phyloP scores from a whole-genome alignment of 2,329 filamentous ascomycete species.

The Fusarium sp. region DNA sequence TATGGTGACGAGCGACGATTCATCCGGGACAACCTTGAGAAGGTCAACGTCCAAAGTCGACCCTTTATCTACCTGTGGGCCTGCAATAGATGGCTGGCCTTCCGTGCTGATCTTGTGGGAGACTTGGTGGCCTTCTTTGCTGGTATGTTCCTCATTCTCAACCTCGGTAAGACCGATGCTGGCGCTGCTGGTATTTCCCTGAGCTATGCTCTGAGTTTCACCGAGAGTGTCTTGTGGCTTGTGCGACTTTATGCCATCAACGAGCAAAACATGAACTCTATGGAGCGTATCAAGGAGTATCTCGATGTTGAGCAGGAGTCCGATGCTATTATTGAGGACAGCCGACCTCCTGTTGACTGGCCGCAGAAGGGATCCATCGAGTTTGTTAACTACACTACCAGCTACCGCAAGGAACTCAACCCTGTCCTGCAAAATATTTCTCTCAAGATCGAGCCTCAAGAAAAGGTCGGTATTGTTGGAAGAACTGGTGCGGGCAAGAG shows the following conservation, averaged over 20 bases:
- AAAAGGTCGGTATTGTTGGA: conserved; percentile 97
- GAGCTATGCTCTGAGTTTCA: conserved; percentile 96
- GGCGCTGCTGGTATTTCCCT: conserved; percentile 93
- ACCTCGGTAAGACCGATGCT: conserved; percentile 84
- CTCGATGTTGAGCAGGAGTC: conserved; percentile 97
- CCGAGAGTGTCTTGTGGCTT: conserved; percentile 96
- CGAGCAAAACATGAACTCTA: conserved; percentile 99
- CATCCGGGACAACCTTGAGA: conserved; percentile 87
- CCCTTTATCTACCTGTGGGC: conserved; percentile 98
- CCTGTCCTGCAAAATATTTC: conserved; percentile 85
- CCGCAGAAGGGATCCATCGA: conserved; percentile 86
- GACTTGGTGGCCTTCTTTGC: conserved; percentile 94
- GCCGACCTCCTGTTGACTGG: conserved; percentile 83
- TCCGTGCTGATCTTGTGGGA: conserved; percentile 90
- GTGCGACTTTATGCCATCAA: conserved; percentile 94
- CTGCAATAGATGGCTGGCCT: conserved; percentile 94
- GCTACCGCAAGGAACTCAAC: conserved; percentile 89
- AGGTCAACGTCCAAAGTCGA: conserved; percentile 90
- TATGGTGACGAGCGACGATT: conserved; percentile 96
- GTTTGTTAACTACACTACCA: conserved; percentile 88
- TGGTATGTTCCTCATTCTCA: conserved; percentile 88
- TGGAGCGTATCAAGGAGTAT: conserved; percentile 97
- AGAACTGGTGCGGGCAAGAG: conserved; percentile 97
- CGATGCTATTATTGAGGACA: conserved; percentile 78
- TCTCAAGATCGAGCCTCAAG: conserved; percentile 85